Conservation (phyloP, 2,329 filamentous ascomycete genomes). For the Fusarium buxicola region DNA sequence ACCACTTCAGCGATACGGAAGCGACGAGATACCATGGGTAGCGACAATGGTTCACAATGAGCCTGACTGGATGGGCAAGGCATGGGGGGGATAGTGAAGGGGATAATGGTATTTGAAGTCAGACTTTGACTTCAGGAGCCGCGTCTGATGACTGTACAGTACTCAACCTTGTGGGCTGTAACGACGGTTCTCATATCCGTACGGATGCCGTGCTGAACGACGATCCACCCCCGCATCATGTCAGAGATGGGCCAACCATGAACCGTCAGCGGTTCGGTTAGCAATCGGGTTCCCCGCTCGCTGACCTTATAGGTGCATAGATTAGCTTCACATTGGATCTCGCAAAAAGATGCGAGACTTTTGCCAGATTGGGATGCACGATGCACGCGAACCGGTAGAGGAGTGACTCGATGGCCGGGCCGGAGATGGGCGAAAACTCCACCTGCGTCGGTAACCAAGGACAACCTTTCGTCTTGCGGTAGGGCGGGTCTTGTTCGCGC, state of each 20-base stretch:
- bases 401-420: constrained; percentile 25
- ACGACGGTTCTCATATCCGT: constrained; percentile 6
- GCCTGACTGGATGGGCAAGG: constrained; percentile 68
- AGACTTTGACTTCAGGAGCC: constrained; percentile 15
- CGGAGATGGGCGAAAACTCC: constrained; percentile 33
- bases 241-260: constrained; percentile 27
- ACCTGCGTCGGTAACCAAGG: constrained; percentile 26
- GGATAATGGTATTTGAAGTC: constrained; percentile 17
- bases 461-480: constrained; percentile 14
- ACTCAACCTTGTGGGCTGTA: too few species aligned
- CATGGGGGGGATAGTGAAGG: constrained; percentile 49
- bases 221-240: constrained; percentile 43
- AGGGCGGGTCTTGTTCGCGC: constrained; percentile 29
- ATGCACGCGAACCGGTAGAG: constrained; percentile 11
- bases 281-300: constrained; percentile 1
- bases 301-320: background rate
- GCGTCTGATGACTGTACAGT: background rate
- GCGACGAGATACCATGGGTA: constrained; percentile 80
- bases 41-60: constrained; percentile 69
- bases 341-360: constrained; percentile 8
- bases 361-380: background rate
- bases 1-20: constrained; percentile 74
- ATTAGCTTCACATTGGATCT: background rate
- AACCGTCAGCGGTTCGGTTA: background rate
- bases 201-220: constrained; percentile 18